Conservation (phyloP, 768 basidiomycete species). For the Kwoniella bestiolae region DNA sequence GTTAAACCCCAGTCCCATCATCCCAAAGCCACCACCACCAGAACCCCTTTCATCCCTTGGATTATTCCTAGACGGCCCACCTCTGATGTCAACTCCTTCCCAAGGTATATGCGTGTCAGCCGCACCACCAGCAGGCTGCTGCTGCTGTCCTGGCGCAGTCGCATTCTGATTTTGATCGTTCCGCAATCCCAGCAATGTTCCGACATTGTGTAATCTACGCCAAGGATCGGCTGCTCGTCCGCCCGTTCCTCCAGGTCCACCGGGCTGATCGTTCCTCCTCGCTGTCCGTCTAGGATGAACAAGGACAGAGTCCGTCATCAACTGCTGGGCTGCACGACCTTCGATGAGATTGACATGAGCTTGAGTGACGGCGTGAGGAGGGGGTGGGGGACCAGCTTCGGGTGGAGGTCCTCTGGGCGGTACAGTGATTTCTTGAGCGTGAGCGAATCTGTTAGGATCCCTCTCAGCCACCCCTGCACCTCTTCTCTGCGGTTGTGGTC, state of each 20-base stretch:
- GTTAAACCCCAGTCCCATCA: slow-evolving; percentile 22
- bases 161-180: slow-evolving; percentile 4
- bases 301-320: background rate
- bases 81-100: background rate
- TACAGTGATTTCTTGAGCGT: background rate
- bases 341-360: slow-evolving; percentile 17
- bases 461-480: background rate
- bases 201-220: slow-evolving; percentile 22
- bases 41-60: slow-evolving; percentile 13
- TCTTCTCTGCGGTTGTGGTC: background rate
- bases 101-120: slow-evolving; percentile 8
- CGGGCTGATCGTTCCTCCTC: background rate
- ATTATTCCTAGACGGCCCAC: slow-evolving; percentile 3
- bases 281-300: background rate
- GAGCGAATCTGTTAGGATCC: background rate
- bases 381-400: background rate
- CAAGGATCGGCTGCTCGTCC: slow-evolving; percentile 9
- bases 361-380: background rate
- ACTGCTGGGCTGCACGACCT: background rate
- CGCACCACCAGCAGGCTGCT: background rate
- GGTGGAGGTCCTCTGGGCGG: background rate
- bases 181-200: slow-evolving; percentile 20
- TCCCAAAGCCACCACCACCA: too few species aligned
- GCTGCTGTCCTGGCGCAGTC: background rate
- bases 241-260: background rate